phyloP scores from a whole-genome alignment of 345 rosid genomes.

The Citrus hindsii region DNA sequence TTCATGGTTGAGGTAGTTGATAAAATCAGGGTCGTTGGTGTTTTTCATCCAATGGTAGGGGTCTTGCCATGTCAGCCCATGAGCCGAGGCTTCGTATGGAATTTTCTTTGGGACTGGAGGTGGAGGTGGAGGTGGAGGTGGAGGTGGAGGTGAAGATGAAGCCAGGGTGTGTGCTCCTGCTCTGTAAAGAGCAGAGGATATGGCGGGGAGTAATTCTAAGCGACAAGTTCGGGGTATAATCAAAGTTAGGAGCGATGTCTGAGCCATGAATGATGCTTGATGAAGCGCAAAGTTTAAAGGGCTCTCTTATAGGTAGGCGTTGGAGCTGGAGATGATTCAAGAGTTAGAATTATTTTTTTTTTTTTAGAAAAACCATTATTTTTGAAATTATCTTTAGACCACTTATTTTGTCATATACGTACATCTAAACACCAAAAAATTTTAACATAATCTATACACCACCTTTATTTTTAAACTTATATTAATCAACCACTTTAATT shows the following conservation, averaged over 20 bases:
- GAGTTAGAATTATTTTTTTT: too few species aligned
- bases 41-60: slow-evolving; percentile 84
- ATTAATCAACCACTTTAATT: too few species aligned
- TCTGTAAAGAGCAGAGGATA: slow-evolving; percentile 32
- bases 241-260: slow-evolving; percentile 27
- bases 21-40: slow-evolving; percentile 49
- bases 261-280: slow-evolving; percentile 11
- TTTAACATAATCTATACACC: too few species aligned
- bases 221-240: slow-evolving; percentile 14
- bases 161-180: slow-evolving; percentile 28
- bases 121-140: slow-evolving; percentile 31
- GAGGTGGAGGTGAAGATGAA: slow-evolving; percentile 33
- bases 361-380: too few species aligned
- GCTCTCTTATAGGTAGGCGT: too few species aligned
- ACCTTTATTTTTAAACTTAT: too few species aligned
- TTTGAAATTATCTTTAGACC: too few species aligned
- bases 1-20: slow-evolving; percentile 50
- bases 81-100: slow-evolving; percentile 51
- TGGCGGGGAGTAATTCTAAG: slow-evolving; percentile 16
- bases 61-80: slow-evolving; percentile 63
- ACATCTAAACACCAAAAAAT: too few species aligned
- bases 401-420: too few species aligned
- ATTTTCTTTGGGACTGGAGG: slow-evolving; percentile 42
- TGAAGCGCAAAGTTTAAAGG: background rate
- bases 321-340: too few species aligned